Evolutionary conservation across 306 rosid species (phyloP).

Genomic region (Cicer cuneatum): DNA sequence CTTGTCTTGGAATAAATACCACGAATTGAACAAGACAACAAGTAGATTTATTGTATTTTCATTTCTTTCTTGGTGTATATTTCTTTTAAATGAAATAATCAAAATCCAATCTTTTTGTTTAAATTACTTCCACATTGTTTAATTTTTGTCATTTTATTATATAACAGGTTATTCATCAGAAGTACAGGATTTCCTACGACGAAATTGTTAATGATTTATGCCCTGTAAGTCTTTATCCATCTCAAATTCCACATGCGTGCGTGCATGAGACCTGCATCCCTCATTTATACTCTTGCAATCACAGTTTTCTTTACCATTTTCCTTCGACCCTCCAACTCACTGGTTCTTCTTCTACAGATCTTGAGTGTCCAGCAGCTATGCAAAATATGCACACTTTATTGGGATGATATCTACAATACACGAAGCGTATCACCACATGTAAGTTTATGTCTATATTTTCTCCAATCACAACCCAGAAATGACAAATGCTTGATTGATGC

Average conservation of each 20-base stretch:
- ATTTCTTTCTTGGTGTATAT: not conserved
- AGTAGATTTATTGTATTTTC: slow-evolving; percentile 17
- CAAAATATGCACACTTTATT: slow-evolving; percentile 90
- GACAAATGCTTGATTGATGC: slow-evolving; percentile 40
- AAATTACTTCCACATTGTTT: slow-evolving; percentile 32
- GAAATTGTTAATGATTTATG: slow-evolving; percentile 93
- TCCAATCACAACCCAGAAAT: slow-evolving; percentile 13
- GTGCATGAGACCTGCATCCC: not conserved
- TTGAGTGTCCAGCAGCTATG: slow-evolving; percentile 92
- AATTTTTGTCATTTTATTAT: slow-evolving; percentile 37
- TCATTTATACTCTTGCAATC: not conserved
- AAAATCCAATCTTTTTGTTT: slow-evolving; percentile 9
- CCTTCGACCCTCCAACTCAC: slow-evolving; percentile 4
- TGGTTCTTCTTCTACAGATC: slow-evolving; percentile 61
- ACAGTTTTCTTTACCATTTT: slow-evolving; percentile 6
- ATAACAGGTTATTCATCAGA: slow-evolving; percentile 92
- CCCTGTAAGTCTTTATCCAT: slow-evolving; percentile 70
- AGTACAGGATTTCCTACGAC: slow-evolving; percentile 87
- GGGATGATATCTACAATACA: slow-evolving; percentile 91
- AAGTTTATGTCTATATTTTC: slow-evolving; percentile 44
- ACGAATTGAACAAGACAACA: not conserved
- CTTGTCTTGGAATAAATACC: too few relatives aligned
- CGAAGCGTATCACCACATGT: slow-evolving; percentile 90
- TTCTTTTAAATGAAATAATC: slow-evolving; percentile 25
- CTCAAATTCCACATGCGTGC: slow-evolving; percentile 27